Base-by-base conservation (phyloP, 2,329 filamentous ascomycete genomes). In the Dothiorella sarmentorum region DNA sequence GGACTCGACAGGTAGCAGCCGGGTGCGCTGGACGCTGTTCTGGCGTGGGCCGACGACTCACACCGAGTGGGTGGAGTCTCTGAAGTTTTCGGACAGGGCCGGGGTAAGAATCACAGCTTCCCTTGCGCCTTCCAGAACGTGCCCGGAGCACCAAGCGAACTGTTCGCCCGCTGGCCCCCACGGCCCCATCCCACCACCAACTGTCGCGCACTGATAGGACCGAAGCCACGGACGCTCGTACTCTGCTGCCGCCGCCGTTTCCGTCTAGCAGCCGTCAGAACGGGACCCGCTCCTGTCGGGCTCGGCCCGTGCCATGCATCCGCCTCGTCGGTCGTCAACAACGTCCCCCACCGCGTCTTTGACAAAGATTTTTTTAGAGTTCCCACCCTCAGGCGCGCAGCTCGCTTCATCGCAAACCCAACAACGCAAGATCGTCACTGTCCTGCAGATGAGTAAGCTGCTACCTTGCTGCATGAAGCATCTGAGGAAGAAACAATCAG, bases 11-110 rank as follows among this genome's bases (percentile, higher is more conserved):
- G 49, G 49, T 35, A 29, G 33, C 6, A 27, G 33, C 11, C 49
- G 49, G 35, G 49, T 53, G 49, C 35, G 49, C 49, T 53, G 49
- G 37, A 26, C 35, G 35, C 24, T 38, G 49, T 20, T 33, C 49
- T 40, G 49, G 49, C n/a, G n/a, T n/a, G n/a, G n/a, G n/a, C n/a
- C n/a, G n/a, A n/a, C n/a, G n/a, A n/a, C n/a, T n/a, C n/a, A n/a
- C n/a, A n/a, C n/a, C n/a, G n/a, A n/a, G n/a, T n/a, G n/a, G 49
- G 49, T 53, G 49, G 49, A 53, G 49, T 40, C 49, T 15, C n/a
- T 20, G 10, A n/a, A 7, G 22, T 40, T 53, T 53, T 35, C 40
- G 49, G 29, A 22, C 47, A 33, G 49, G 35, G 22, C 49, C 33
- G 47, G 47, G 47, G 47, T 24, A n/a, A n/a, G n/a, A 51, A 52